Base-by-base conservation (phyloP, 2,329 filamentous ascomycete species). In the Pseudogymnoascus destructans region DNA sequence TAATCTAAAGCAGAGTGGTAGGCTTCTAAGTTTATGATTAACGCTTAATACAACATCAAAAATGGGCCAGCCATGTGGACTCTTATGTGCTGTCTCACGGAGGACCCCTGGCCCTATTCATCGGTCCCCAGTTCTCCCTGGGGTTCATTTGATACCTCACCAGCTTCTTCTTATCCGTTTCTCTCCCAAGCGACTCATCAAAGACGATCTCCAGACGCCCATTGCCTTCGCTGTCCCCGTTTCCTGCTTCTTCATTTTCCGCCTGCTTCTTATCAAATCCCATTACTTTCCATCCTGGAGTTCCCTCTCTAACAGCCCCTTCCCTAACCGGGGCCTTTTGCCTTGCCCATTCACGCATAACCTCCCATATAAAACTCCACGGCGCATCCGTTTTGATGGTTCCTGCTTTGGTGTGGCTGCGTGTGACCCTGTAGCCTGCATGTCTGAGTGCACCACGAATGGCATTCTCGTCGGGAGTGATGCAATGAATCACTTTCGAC, bases 381-480 rank as follows among this genome's bases (percentile, higher is more conserved):
- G 91, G 88, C 11, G 93, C 93, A 71, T 97, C 84, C 0, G 93
- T 97, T 74, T 95, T 95, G 71, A 97, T 84, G 66, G 88, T 93
- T 23, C 91, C 92, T 0, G 89, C 80, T 64, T 90, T 89, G 65
- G 89, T 89, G 71, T 98, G 93, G 65, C 88, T 95, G 66, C 92
- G 82, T 0, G 88, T 88, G 3, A 87, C 87, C 49, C 80, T 79
- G 69, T 95, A 97, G 5, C 92, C 93, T 1, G 95, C 77, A 60
- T 86, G 80, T 19, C 83, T 78, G 27, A 98, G 74, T 2, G 93
- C 93, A 19, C 93, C 92, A 52, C 88, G 82, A 61, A 98, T 73
- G 58, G 85, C 78, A 63, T 88, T 83, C 62, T 91, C 84, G n/a
- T 86, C 79, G 0, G 92, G 89, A 3, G 89, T 89, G 23, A 82